Evolutionary conservation across 495 filamentous ascomycete genomes (phyloP).

Genomic region (Hypomontagnella monticulosa): DNA sequence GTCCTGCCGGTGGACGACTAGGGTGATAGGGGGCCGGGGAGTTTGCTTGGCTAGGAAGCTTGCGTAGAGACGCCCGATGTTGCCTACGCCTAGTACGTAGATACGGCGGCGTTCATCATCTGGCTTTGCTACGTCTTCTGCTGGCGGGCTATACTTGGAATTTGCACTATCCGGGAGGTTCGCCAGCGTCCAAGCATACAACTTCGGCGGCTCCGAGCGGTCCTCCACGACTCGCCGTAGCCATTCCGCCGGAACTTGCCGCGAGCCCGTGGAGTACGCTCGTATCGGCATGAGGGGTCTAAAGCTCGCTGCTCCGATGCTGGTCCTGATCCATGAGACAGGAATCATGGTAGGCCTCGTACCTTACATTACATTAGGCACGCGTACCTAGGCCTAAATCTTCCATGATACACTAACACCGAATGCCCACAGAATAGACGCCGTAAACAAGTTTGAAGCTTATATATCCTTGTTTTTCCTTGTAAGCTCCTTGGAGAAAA

Average conservation of each 20-base stretch:
- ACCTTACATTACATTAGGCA: too few species aligned
- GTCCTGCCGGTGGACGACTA: slow-evolving; percentile 56
- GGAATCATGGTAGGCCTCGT: not conserved
- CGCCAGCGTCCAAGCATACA: slow-evolving; percentile 48
- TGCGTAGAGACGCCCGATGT: slow-evolving; percentile 61
- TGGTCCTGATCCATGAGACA: slow-evolving; percentile 13
- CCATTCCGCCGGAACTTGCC: slow-evolving; percentile 29
- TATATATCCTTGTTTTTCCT: too few species aligned
- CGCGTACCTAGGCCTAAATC: too few species aligned
- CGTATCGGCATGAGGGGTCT: not conserved
- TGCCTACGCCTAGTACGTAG: slow-evolving; percentile 64
- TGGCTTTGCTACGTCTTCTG: not conserved
- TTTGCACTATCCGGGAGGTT: slow-evolving; percentile 25
- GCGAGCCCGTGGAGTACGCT: slow-evolving; percentile 6
- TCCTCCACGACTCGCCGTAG: slow-evolving; percentile 34
- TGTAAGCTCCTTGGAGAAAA: not conserved
- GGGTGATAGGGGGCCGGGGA: slow-evolving; percentile 52
- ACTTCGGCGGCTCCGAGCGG: slow-evolving; percentile 34
- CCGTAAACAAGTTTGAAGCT: too few species aligned
- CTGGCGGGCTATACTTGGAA: not conserved
- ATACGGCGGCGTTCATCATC: slow-evolving; percentile 39
- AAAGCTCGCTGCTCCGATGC: not conserved
- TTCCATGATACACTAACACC: too few species aligned
- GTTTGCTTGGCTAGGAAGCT: slow-evolving; percentile 45
- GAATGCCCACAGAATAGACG: too few species aligned